Evolutionary conservation across 2,329 filamentous ascomycete species (phyloP).

Genomic region (Colletotrichum sp.): DNA sequence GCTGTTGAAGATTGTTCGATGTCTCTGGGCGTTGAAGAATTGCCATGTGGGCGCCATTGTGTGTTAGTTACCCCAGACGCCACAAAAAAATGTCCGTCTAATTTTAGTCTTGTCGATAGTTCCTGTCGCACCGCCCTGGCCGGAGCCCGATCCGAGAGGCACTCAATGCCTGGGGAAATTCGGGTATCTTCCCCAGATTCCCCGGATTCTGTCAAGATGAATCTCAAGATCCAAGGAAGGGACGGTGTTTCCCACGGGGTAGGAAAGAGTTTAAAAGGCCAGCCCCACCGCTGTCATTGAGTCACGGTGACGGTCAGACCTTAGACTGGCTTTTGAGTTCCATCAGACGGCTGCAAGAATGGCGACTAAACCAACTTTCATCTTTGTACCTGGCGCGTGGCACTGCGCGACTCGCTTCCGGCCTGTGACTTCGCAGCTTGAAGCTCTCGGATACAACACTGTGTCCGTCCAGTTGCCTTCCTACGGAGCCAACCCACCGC

Average conservation of each 20-base stretch:
- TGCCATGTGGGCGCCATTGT: not conserved
- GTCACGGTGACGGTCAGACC: not conserved
- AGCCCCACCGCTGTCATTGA: not conserved
- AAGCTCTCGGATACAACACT: not conserved
- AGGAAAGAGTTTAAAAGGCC: not conserved
- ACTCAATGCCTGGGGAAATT: not conserved
- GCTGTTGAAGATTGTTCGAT: not conserved
- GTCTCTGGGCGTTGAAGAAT: not conserved
- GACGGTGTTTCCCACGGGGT: not conserved
- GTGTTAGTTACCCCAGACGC: not conserved
- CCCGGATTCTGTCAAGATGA: not conserved
- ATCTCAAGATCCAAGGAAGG: not conserved
- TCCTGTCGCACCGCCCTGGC: not conserved
- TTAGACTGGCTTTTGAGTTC: not conserved
- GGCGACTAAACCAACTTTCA: slow-evolving; percentile 29
- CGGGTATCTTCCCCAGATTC: not conserved
- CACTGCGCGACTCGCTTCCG: slow-evolving; percentile 31
- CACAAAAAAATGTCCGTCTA: not conserved
- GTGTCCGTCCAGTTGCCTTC: not conserved
- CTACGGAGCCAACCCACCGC: not conserved
- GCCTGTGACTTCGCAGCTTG: not conserved
- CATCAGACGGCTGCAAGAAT: not conserved
- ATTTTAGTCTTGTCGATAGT: not conserved
- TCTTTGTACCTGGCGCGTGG: slow-evolving; percentile 56
- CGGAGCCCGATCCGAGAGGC: not conserved